A percentile compares a stretch with the other conserved stretches of the same genome.
Evolutionary conservation across 192 early-diverging fungal species (phyloP).

Genomic region (Spizellomyces sp.): DNA sequence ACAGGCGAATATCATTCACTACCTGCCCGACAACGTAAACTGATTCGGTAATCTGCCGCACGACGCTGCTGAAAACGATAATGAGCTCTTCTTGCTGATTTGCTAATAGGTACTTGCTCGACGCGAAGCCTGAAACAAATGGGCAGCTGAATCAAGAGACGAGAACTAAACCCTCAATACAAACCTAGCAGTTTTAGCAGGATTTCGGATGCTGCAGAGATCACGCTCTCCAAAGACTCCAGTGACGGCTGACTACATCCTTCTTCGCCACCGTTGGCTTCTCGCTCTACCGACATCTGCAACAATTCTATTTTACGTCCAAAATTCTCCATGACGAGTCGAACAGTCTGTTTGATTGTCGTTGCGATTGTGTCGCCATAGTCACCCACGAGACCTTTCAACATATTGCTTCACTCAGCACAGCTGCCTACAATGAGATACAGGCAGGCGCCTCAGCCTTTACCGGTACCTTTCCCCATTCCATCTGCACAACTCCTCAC

Average conservation of each 20-base stretch:
- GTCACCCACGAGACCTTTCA: background rate
- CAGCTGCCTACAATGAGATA: background rate
- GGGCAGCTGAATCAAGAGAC: background rate
- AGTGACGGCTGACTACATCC: background rate
- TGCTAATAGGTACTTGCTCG: background rate
- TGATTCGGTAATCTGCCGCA: slow-evolving; percentile 5
- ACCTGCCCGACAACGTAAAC: slow-evolving; percentile 3
- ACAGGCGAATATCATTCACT: slow-evolving; percentile 5
- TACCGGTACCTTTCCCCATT: background rate
- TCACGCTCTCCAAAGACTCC: background rate
- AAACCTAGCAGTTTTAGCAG: background rate
- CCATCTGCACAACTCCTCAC: background rate
- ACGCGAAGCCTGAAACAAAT: slow-evolving; percentile 3
- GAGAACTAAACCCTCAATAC: background rate
- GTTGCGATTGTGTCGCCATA: background rate
- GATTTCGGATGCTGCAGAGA: background rate
- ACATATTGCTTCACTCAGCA: background rate
- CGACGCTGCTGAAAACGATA: slow-evolving; percentile 6
- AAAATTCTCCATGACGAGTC: background rate
- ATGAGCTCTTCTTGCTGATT: background rate
- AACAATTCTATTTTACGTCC: background rate
- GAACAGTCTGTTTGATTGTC: background rate
- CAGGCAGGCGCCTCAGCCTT: background rate
- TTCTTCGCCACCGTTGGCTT: background rate
- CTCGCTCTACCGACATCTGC: background rate